Base-by-base conservation (phyloP, 1,139 yeast genomes). In the Kodamaea sp. region DNA sequence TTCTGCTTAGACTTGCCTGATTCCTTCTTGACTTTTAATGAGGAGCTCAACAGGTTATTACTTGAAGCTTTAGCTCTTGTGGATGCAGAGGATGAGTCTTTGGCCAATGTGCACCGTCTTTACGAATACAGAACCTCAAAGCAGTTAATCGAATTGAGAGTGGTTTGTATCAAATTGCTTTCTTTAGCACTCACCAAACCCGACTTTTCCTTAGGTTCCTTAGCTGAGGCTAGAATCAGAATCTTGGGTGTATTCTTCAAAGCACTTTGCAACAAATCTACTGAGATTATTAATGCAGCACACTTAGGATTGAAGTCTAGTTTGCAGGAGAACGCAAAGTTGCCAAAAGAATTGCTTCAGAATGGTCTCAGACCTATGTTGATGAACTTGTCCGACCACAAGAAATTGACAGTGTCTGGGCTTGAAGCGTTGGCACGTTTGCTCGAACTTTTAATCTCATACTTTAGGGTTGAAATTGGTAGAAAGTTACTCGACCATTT, bases 401-500 rank as follows among this genome's bases (percentile, higher is more conserved):
- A 88, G 55, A 82, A 90, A 39, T 68, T 94, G 32, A 87, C 96
- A 0, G 94, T 88, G 1, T 76, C 89, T 1, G 97, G 97, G 1
- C 67, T 94, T 16, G 96, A 90, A 53, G 97, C 97, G 0, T 67
- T 94, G 22, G 95, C 97, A 1, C 72, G 95, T 32, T 69, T 94
- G 22, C 69, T 94, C 34, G 97, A 92, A 52, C 67, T 94, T 16
- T 70, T 94, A 47, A 89, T 92, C 24, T 87, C 95, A 2, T 92
- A 94, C 52, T 94, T 94, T 67, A 84, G 95, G 55, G 97, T 92
- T 15, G 99, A 94, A 58, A 92, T 94, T 47, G 99, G 99, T 22
- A 76, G 90, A 37, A 94, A 94, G 52, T 67, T 94, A 35, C 71
- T 94, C 20, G 98, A 94, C 51, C 98, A 94, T 60, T 68, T 92